Evolutionary conservation across 371 early-diverging fungal genomes (phyloP), one percentile per base, ranked within the genome.

Genomic region (Rhizopus delemar): DNA sequence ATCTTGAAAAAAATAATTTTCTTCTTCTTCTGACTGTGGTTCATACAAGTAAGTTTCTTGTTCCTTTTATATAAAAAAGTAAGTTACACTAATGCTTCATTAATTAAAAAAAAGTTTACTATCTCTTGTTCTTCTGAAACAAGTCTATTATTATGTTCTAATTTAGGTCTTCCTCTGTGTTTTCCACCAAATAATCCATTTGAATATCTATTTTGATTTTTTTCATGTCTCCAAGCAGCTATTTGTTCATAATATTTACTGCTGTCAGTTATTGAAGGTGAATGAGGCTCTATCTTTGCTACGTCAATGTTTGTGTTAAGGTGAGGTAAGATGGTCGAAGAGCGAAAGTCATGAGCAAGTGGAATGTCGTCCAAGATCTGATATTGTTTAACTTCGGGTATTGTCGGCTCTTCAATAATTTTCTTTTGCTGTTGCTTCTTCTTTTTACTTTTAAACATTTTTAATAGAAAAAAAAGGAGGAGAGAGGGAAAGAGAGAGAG

Each of bases 241-340:
- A 72, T 34, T 8, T 72, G 64, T 54, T 63, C 63, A 43, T 72
- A 69, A 15, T 72, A 69, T 7, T 60, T 55, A 12, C 61, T 46
- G 0, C 58, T 63, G 28, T 66, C 64, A 7, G 8, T 48, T 7
- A 35, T 31, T 34, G 28, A 7, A n/a, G 22, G 12, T 32, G 45
- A 11, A 32, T 29, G 31, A 5, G 8, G 5, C 29, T 48, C 48
- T 31, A 57, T 41, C 34, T 52, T 57, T 7, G 28, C 50, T n/a
- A 35, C 33, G 51, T 55, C 56, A 31, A 62, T 32, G 41, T 68
- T 60, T 53, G 64, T 65, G 16, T 63, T 65, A 15, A 74, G 56
- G 51, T 74, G 69, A 31, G 72, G 72, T 32, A 77, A 41, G 53
- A 77, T 77, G 52, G 73, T 61, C n/a, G 77, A 77, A 46, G 77